A percentile compares a stretch with the other conserved stretches of the same genome.
Evolutionary conservation across 768 basidiomycete species (phyloP).

Genomic region (Termitomyces eurrhizus): DNA sequence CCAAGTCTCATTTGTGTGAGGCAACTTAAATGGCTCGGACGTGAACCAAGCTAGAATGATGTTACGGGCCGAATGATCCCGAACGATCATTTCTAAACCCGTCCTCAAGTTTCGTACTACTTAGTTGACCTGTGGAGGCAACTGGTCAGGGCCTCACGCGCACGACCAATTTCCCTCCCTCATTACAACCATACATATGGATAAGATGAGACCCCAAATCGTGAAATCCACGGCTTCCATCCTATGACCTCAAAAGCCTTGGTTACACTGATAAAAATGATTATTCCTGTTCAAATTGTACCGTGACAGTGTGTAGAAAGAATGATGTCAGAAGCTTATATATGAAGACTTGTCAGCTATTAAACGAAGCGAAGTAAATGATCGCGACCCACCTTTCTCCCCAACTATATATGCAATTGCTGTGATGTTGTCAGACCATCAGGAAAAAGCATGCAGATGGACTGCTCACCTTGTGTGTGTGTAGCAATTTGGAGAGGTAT

Average conservation of each 20-base stretch:
- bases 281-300: not conserved
- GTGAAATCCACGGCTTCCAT: not conserved
- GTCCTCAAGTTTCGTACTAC: not conserved
- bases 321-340: constrained; percentile 6
- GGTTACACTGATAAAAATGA: not conserved
- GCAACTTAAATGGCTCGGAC: not conserved
- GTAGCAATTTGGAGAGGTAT: constrained; percentile 47
- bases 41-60: not conserved
- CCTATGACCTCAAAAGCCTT: not conserved
- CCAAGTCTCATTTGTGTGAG: not conserved
- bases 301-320: not conserved
- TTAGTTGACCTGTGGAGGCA: not conserved
- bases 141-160: not conserved
- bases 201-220: not conserved
- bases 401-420: constrained; percentile 43
- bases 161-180: not conserved
- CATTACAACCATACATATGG: not conserved
- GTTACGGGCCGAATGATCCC: not conserved
- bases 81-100: not conserved
- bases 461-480: constrained; percentile 38
- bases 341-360: not conserved
- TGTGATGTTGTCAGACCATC: constrained; percentile 13
- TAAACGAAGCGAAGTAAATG: not conserved
- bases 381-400: constrained; percentile 35
- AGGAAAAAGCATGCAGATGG: not conserved